These are phyloP conservation scores for Yarrowia sp. DNA, from an alignment of 805 yeast species.

Conservation along the genomic window DNA sequence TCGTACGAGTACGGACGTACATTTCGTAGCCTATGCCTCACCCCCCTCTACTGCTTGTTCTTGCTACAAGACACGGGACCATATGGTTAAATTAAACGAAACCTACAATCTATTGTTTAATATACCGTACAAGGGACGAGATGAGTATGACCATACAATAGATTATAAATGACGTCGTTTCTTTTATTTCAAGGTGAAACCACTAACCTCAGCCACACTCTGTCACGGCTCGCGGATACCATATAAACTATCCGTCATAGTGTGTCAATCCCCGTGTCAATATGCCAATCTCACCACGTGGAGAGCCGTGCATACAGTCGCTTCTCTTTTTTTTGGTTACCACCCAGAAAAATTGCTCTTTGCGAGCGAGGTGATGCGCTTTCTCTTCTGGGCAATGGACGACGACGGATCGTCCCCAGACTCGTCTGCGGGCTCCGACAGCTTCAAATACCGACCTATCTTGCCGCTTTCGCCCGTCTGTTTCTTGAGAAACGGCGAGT, in stretches of 20 bases:
- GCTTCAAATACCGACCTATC: conserved; percentile 44
- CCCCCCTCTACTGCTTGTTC: neutral
- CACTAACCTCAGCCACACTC: no score
- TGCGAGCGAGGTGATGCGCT: conserved; percentile 41
- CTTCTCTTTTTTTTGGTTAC: conserved; percentile 34
- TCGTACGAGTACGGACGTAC: no score
- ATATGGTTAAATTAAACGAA: conserved; percentile 21
- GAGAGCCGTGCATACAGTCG: neutral
- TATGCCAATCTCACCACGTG: neutral
- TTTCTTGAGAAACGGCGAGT: conserved; percentile 44
- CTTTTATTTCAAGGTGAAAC: no score
- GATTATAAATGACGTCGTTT: neutral
- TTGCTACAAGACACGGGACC: conserved; percentile 1
- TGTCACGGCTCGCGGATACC: no score
- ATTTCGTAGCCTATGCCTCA: no score
- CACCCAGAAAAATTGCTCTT: conserved; percentile 45
- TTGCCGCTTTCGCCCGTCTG: conserved; percentile 23
- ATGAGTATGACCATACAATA: conserved; percentile 5
- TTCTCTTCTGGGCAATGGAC: conserved; percentile 39
- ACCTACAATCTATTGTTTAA: conserved; percentile 1
- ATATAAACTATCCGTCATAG: neutral
- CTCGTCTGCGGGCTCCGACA: conserved; percentile 4
- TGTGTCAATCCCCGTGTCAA: no score
- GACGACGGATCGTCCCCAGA: conserved; percentile 2
- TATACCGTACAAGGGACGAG: neutral